phyloP scores from a whole-genome alignment of 2,329 filamentous ascomycete species.

The Fusarium anguioides region DNA sequence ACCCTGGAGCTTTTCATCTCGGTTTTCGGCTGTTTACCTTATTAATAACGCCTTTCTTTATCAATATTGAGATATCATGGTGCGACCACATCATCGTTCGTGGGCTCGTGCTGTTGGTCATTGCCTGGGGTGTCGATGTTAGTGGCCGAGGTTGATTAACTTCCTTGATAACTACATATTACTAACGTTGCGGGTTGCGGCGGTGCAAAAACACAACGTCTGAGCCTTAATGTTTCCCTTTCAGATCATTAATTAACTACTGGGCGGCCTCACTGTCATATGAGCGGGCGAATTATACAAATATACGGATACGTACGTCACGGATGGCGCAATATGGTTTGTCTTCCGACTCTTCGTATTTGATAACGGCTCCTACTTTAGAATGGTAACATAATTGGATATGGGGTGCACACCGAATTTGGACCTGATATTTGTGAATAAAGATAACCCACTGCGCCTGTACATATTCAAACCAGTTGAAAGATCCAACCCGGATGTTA shows the following conservation, averaged over 20 bases:
- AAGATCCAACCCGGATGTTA: background rate
- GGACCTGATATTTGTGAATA: background rate
- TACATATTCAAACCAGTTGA: background rate
- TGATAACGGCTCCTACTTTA: background rate
- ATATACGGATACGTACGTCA: background rate
- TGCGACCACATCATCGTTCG: conserved; percentile 9
- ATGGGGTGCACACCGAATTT: background rate
- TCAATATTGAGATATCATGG: conserved; percentile 5
- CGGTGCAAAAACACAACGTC: conserved; percentile 18
- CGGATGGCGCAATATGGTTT: conserved; percentile 12
- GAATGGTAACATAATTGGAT: background rate
- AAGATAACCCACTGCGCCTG: background rate
- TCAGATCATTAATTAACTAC: background rate
- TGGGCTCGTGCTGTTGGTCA: conserved; percentile 8
- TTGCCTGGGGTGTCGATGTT: conserved; percentile 6
- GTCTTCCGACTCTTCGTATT: conserved; percentile 7
- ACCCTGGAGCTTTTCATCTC: conserved; percentile 17
- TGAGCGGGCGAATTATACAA: conserved; percentile 4
- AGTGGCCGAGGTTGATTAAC: conserved; percentile 7
- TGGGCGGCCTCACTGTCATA: conserved; percentile 41
- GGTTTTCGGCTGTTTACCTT: background rate
- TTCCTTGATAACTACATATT: background rate
- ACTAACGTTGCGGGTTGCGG: conserved; percentile 4
- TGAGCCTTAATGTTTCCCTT: background rate
- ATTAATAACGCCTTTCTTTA: background rate